Evolutionary conservation across 1,284 basidiomycete species (phyloP).

Genomic region (Uromyces viciae-fabae): DNA sequence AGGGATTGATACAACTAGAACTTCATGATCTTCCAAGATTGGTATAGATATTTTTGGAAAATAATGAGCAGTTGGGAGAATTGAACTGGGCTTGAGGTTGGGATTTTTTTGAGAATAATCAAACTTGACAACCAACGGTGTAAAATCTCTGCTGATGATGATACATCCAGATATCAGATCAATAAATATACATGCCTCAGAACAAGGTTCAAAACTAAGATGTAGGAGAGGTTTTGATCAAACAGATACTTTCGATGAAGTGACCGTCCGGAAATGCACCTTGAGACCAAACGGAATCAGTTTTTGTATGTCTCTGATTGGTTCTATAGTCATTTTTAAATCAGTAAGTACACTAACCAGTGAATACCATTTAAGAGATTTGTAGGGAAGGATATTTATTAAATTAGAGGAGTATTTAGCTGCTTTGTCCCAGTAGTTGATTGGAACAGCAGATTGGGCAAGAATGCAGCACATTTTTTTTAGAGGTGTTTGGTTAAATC

Average conservation of each 20-base stretch:
- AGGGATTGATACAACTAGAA: too few relatives aligned
- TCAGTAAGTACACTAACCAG: background rate
- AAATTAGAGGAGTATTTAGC: background rate
- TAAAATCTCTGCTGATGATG: background rate
- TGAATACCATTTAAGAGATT: background rate
- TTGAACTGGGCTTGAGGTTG: too few relatives aligned
- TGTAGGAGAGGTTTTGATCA: background rate
- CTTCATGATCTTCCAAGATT: too few relatives aligned
- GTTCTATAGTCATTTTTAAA: background rate
- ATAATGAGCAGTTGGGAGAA: too few relatives aligned
- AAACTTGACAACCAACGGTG: background rate
- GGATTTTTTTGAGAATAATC: too few relatives aligned
- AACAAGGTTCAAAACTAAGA: background rate
- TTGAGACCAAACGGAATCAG: background rate
- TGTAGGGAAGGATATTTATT: background rate
- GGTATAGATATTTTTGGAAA: too few relatives aligned
- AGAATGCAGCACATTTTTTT: background rate
- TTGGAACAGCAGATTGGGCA: background rate
- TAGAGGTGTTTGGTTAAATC: background rate
- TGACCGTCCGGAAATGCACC: background rate
- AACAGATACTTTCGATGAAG: background rate
- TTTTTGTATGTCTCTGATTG: background rate
- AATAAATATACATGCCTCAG: background rate
- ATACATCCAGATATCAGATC: background rate
- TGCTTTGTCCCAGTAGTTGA: background rate